These are phyloP conservation scores for Boletus patriciae DNA, from an alignment of 768 basidiomycete species.

Conservation along the genomic window DNA sequence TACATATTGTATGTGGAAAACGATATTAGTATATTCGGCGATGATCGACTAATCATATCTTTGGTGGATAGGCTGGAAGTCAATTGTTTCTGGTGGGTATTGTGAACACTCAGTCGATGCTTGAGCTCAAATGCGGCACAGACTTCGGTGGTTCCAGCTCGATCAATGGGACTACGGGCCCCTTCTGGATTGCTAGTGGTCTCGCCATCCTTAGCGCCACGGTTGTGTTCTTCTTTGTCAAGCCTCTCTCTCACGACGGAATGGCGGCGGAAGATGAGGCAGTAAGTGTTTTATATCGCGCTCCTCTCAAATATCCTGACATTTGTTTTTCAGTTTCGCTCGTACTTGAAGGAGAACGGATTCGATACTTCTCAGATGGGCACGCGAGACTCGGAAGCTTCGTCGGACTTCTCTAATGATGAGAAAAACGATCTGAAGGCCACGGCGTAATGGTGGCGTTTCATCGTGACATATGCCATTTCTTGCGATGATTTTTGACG, in stretches of 20 bases:
- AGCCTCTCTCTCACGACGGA: slow-evolving; percentile 71
- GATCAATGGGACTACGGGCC: slow-evolving; percentile 70
- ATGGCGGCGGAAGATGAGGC: slow-evolving; percentile 74
- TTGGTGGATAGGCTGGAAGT: slow-evolving; percentile 53
- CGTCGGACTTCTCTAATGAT: slow-evolving; percentile 17
- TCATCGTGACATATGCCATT: slow-evolving; percentile 1
- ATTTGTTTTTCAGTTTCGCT: slow-evolving; percentile 60
- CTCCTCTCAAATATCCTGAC: slow-evolving; percentile 2
- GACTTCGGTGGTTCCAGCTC: slow-evolving; percentile 60
- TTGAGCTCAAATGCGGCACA: slow-evolving; percentile 1
- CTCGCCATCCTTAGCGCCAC: slow-evolving; percentile 78
- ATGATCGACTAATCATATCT: slow-evolving; percentile 4
- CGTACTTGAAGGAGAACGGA: slow-evolving; percentile 75
- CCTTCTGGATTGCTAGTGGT: slow-evolving; percentile 87
- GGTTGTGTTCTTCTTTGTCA: slow-evolving; percentile 70
- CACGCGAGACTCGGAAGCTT: slow-evolving; percentile 32
- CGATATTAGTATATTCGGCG: not conserved
- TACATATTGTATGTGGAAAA: slow-evolving; percentile 62
- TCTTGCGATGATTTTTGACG: not conserved
- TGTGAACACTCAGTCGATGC: not conserved
- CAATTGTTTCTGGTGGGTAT: slow-evolving; percentile 59
- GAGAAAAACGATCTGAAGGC: slow-evolving; percentile 19
- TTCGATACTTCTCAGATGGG: slow-evolving; percentile 81
- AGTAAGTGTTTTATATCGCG: slow-evolving; percentile 39
- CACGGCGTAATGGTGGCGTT: slow-evolving; percentile 9